phyloP scores from a whole-genome alignment of 2,329 filamentous ascomycete species.

The Hortaea werneckii region DNA sequence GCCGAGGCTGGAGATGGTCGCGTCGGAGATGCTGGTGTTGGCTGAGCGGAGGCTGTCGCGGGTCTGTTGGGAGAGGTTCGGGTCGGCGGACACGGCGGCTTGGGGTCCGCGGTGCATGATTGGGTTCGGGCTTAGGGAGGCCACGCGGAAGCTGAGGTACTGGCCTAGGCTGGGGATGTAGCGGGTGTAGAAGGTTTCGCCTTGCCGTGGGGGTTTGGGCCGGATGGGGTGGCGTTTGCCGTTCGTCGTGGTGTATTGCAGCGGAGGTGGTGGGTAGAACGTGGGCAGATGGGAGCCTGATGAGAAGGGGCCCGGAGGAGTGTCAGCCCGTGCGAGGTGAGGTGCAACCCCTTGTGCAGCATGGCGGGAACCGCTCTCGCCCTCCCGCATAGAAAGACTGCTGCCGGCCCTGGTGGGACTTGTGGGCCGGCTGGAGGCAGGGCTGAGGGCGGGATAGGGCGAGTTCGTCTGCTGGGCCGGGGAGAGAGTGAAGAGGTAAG shows the following conservation, averaged over 20 bases:
- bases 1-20: constrained; percentile 1
- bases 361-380: neutral
- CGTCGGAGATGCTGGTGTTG: neutral
- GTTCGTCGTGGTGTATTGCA: constrained; percentile 71
- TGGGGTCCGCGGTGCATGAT: constrained; percentile 54
- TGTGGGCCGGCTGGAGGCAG: constrained; percentile 40
- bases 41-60: neutral
- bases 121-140: constrained; percentile 55
- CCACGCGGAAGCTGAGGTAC: constrained; percentile 81
- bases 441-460: constrained; percentile 40
- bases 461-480: constrained; percentile 39
- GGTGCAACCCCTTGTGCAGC: constrained; percentile 8
- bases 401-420: constrained; percentile 33
- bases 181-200: constrained; percentile 82
- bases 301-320: constrained; percentile 57
- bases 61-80: neutral
- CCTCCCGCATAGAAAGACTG: constrained; percentile 1
- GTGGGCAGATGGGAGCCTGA: constrained; percentile 80
- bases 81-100: constrained; percentile 22
- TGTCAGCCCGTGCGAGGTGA: constrained; percentile 12
- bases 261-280: constrained; percentile 75
- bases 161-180: constrained; percentile 73
- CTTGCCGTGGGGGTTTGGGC: constrained; percentile 79
- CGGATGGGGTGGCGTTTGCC: constrained; percentile 75
- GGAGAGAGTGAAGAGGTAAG: constrained; percentile 79